phyloP scores from a whole-genome alignment of 192 early-diverging fungal genomes.

The Podila epigama region DNA sequence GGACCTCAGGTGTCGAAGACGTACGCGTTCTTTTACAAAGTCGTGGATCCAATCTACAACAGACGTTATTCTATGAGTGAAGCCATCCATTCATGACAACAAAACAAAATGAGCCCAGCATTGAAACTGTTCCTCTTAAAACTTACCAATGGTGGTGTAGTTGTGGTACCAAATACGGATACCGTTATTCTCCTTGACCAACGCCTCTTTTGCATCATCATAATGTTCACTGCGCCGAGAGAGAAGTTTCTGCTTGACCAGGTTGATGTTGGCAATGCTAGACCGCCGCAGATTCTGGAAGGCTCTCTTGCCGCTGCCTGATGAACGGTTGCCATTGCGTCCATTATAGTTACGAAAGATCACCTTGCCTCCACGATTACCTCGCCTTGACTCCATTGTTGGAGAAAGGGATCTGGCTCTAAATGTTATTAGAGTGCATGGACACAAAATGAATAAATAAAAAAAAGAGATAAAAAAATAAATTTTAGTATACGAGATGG shows the following conservation, averaged over 20 bases:
- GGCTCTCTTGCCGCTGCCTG: constrained; percentile 5
- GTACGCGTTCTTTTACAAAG: constrained; percentile 81
- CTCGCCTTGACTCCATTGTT: constrained; percentile 25
- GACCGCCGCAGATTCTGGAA: constrained; percentile 23
- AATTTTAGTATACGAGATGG: background rate
- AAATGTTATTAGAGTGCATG: no score
- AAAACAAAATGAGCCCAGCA: background rate
- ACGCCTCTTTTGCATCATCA: constrained; percentile 56
- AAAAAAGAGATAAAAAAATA: background rate
- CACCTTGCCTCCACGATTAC: constrained; percentile 11
- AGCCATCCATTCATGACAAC: background rate
- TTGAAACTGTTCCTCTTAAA: background rate
- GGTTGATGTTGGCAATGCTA: constrained; percentile 44
- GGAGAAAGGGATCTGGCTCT: constrained; percentile 44
- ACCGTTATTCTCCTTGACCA: constrained; percentile 62
- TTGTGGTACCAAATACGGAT: constrained; percentile 67
- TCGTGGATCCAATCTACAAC: constrained; percentile 90
- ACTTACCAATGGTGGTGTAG: constrained; percentile 64
- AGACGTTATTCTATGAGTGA: background rate
- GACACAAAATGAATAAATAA: background rate
- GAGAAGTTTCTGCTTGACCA: constrained; percentile 29
- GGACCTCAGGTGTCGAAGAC: constrained; percentile 64
- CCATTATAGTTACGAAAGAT: constrained; percentile 19
- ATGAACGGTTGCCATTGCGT: background rate
- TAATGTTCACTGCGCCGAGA: constrained; percentile 49